Evolutionary conservation across 176 grass and related monocot species (phyloP), one percentile per base, ranked within the genome.

Genomic region (Microstegium vimineum): DNA sequence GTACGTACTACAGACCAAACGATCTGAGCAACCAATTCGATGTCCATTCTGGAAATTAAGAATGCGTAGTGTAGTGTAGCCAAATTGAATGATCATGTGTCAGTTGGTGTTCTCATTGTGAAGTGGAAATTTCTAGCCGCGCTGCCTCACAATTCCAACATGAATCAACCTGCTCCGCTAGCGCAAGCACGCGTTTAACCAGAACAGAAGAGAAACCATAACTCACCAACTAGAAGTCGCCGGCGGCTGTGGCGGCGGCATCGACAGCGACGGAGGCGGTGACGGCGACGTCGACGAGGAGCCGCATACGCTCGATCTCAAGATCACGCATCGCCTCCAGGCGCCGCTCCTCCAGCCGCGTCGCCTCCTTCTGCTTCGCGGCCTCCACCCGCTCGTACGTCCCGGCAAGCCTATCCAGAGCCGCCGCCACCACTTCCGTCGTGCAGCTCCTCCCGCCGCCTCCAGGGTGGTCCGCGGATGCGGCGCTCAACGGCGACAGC

Each of bases 201-300:
- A 7, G 0, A 37, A 47, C 59, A n/a, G 14, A 51, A 37, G 14
- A 20, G 31, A 26, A 23, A 35, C 20, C 17, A 38, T 17, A 52
- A 69, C 78, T 85, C 78, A 77, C 83, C 83, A 25, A 31, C 72
- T 86, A 90, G 45, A 73, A 64, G 65, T 32, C 73, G 87, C 72
- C 62, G 20, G 13, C 11, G 68, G 75, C 26, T 71, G 52, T 31
- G 17, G 34, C 28, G 34, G 6, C 33, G 57, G 25, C 37, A 34
- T 75, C 77, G 14, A 66, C 42, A 23, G 28, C 72, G 36, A 69
- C 59, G 22, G 78, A 70, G 72, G 64, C 5, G 57, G 77, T 52
- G 88, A 82, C 41, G 78, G 83, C 83, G 59, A 83, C 78, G 73
- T 90, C 91, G 66, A 90, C 84, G 46, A 90, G 85, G 18, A 92